Percentiles rank a stretch among this genome's conserved stretches.
Evolutionary conservation across 371 early-diverging fungal genomes (phyloP).

Genomic region (Lichtheimia ramosa): DNA sequence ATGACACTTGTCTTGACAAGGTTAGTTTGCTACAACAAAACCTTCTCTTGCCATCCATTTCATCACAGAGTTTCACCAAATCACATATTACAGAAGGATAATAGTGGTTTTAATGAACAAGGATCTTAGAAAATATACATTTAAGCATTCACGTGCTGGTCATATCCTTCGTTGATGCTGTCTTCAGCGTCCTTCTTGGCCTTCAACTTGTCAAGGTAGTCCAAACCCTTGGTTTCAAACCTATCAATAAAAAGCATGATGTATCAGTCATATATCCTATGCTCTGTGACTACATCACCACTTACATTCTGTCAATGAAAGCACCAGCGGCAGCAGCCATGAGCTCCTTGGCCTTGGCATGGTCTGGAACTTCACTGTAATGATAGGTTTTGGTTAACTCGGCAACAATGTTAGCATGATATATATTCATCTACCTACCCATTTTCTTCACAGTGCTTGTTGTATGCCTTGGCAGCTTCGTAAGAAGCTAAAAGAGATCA

Average conservation of each 20-base stretch:
- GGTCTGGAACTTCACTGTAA: slow-evolving; percentile 34
- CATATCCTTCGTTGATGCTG: slow-evolving; percentile 29
- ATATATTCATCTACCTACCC: slow-evolving; percentile 13
- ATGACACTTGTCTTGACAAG: too few species aligned
- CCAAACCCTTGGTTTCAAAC: slow-evolving; percentile 54
- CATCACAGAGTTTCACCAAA: too few species aligned
- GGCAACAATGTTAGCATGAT: background rate
- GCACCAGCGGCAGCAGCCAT: slow-evolving; percentile 56
- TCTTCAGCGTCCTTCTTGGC: slow-evolving; percentile 47
- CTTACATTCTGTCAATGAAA: slow-evolving; percentile 5
- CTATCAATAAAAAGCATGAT: background rate
- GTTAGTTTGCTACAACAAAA: too few species aligned
- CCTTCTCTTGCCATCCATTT: too few species aligned
- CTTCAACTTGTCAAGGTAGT: slow-evolving; percentile 42
- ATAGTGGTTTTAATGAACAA: too few species aligned
- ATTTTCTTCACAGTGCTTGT: slow-evolving; percentile 44
- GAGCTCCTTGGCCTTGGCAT: slow-evolving; percentile 50
- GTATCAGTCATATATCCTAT: background rate
- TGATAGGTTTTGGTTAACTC: background rate
- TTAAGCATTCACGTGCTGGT: slow-evolving; percentile 1
- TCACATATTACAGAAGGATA: too few species aligned
- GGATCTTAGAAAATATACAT: too few species aligned
- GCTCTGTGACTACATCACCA: background rate
- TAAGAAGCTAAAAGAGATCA: slow-evolving; percentile 28
- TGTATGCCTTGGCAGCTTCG: slow-evolving; percentile 49